A percentile compares a stretch with the other conserved stretches of the same genome.
These are phyloP conservation scores for Cyclocybe cylindracea DNA, from an alignment of 768 basidiomycete species.

Conservation along the genomic window DNA sequence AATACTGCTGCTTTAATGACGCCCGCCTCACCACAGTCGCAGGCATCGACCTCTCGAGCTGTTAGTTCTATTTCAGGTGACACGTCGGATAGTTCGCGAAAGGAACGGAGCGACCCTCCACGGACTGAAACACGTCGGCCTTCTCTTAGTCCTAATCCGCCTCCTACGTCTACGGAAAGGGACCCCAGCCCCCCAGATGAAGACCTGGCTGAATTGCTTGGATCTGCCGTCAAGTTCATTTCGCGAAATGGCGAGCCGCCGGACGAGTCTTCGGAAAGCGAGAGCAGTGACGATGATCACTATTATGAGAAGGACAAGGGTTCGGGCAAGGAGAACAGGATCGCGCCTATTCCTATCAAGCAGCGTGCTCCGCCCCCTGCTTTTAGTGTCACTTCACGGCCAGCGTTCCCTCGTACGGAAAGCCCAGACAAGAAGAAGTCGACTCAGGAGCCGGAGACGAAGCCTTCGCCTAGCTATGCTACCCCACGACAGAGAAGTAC, in stretches of 20 bases:
- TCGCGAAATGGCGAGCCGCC: constrained; percentile 35
- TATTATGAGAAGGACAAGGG: constrained; percentile 15
- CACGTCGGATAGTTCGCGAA: constrained; percentile 9
- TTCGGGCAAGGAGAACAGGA: constrained; percentile 21
- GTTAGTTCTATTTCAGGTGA: constrained; percentile 9
- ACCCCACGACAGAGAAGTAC: constrained; percentile 38
- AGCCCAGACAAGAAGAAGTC: constrained; percentile 14
- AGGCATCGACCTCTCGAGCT: constrained; percentile 3
- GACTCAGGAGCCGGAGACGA: constrained; percentile 1
- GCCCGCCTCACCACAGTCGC: background rate
- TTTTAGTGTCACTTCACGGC: constrained; percentile 65
- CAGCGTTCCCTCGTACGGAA: constrained; percentile 31
- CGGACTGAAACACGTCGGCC: background rate
- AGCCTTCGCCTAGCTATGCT: background rate
- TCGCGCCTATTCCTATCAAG: constrained; percentile 62
- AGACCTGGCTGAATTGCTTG: constrained; percentile 43
- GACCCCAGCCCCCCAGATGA: constrained; percentile 37
- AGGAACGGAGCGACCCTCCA: constrained; percentile 1
- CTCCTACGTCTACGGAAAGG: background rate
- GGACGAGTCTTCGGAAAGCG: constrained; percentile 27
- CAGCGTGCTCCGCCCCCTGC: constrained; percentile 54
- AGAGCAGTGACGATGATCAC: constrained; percentile 25
- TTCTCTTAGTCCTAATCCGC: too few species aligned
- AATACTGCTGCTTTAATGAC: background rate
- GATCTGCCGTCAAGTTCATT: constrained; percentile 43